Evolutionary conservation across 2,329 filamentous ascomycete species (phyloP).

Genomic region (Septoria linicola): DNA sequence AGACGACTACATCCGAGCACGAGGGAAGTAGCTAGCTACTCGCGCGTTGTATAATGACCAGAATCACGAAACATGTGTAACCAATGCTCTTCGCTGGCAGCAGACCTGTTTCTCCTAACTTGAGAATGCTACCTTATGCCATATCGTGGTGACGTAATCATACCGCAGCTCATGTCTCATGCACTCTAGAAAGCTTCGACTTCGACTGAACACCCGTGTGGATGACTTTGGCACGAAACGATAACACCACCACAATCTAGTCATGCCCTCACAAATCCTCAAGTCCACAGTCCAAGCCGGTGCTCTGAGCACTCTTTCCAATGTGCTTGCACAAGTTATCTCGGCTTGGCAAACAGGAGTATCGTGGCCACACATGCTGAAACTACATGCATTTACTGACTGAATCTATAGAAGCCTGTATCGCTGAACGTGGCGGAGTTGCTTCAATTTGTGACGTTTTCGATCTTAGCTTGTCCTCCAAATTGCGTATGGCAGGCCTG

Average conservation of each 20-base stretch:
- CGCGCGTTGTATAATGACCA: too few species aligned
- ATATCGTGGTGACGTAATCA: too few species aligned
- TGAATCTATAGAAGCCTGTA: constrained; percentile 37
- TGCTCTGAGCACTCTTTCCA: constrained; percentile 65
- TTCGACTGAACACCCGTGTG: too few species aligned
- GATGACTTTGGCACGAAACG: too few species aligned
- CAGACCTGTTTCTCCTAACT: too few species aligned
- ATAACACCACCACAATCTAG: not conserved
- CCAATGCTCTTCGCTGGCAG: too few species aligned
- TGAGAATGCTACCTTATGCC: too few species aligned
- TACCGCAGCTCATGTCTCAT: too few species aligned
- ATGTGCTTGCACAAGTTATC: constrained; percentile 70
- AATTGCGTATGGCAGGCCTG: constrained; percentile 86
- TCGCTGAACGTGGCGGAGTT: constrained; percentile 66
- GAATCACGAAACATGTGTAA: too few species aligned
- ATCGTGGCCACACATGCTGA: constrained; percentile 20
- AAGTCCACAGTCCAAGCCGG: constrained; percentile 65
- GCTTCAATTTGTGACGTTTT: constrained; percentile 74
- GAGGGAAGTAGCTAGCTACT: too few species aligned
- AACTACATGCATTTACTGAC: not conserved
- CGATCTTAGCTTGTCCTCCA: constrained; percentile 70
- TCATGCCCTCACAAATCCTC: constrained; percentile 55
- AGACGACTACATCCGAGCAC: too few species aligned
- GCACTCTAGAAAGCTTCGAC: too few species aligned
- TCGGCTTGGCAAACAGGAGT: constrained; percentile 62